These are phyloP conservation scores for Solanum pennellii DNA, from an alignment of 257 asterid genomes.

Conservation along the genomic window DNA sequence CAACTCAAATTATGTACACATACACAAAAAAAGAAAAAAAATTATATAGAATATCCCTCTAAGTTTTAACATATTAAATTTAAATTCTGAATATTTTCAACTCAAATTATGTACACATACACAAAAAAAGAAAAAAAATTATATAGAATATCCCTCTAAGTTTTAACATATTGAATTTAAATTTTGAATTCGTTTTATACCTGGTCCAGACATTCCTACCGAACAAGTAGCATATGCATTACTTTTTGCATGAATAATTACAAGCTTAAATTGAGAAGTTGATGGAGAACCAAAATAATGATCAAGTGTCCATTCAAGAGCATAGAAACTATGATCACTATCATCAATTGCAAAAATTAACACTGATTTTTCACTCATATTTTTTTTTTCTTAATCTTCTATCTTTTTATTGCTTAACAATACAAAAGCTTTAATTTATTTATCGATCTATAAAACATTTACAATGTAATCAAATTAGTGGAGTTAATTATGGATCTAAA, in stretches of 20 bases:
- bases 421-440: background rate
- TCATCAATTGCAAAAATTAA: background rate
- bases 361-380: background rate
- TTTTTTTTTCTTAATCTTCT: background rate
- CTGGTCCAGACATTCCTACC: background rate
- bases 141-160: background rate
- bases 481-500: background rate
- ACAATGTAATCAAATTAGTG: background rate
- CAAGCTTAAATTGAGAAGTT: background rate
- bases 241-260: background rate
- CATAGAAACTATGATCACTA: background rate
- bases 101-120: background rate
- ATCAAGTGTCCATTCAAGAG: background rate
- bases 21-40: background rate
- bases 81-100: background rate
- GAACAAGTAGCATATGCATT: background rate
- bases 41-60: background rate
- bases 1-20: background rate
- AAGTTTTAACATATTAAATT: background rate
- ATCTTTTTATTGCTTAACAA: background rate
- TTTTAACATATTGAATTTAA: background rate
- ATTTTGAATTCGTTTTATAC: background rate
- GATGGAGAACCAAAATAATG: background rate
- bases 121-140: background rate
- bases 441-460: background rate